These are phyloP conservation scores for Nigrospora oryzae DNA, from an alignment of 2,329 filamentous ascomycete species.

Conservation along the genomic window DNA sequence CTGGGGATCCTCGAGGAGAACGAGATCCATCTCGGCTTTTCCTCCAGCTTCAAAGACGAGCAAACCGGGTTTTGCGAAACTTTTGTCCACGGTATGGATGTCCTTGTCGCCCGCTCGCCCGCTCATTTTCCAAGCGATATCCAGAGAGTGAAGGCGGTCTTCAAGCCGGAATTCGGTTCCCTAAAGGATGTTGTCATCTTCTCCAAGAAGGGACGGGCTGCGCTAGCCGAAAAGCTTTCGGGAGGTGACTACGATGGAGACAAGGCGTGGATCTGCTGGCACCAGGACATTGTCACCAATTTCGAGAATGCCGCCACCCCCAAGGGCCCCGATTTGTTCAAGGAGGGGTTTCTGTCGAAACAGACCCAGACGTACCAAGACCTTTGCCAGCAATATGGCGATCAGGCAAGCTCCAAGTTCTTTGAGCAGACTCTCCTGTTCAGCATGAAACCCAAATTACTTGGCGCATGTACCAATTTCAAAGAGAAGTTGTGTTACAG, in stretches of 20 bases:
- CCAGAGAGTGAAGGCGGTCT: slow-evolving; percentile 56
- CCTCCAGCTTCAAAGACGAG: slow-evolving; percentile 49
- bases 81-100: slow-evolving; percentile 45
- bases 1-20: slow-evolving; percentile 48
- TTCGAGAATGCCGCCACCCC: slow-evolving; percentile 55
- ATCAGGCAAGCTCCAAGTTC: slow-evolving; percentile 31
- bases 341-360: slow-evolving; percentile 39
- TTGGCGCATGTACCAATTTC: slow-evolving; percentile 57
- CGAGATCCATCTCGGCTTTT: slow-evolving; percentile 63
- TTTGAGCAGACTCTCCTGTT: slow-evolving; percentile 48
- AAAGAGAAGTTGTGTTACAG: slow-evolving; percentile 57
- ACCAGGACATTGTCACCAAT: slow-evolving; percentile 53
- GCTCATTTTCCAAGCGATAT: slow-evolving; percentile 65
- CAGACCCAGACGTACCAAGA: slow-evolving; percentile 36
- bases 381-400: slow-evolving; percentile 18
- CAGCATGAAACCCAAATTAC: slow-evolving; percentile 43
- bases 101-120: slow-evolving; percentile 62
- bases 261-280: slow-evolving; percentile 71
- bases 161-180: slow-evolving; percentile 50
- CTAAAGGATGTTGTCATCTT: slow-evolving; percentile 79
- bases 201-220: slow-evolving; percentile 47
- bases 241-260: slow-evolving; percentile 81
- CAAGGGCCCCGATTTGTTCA: slow-evolving; percentile 31
- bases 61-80: slow-evolving; percentile 43
- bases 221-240: slow-evolving; percentile 63